Evolutionary conservation across 2,329 filamentous ascomycete genomes (phyloP).

Genomic region (Amylocarpus encephaloides): DNA sequence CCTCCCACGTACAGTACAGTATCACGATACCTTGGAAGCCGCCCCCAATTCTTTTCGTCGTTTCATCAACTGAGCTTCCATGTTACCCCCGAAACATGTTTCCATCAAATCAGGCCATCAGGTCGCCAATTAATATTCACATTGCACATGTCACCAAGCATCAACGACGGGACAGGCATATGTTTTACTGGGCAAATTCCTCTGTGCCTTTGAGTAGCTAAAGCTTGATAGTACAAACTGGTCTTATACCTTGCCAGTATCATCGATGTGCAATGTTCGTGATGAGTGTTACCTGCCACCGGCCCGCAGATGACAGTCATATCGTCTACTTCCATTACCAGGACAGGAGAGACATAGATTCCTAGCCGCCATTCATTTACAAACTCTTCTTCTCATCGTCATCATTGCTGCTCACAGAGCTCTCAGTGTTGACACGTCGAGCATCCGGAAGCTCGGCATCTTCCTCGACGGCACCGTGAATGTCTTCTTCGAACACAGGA

Average conservation of each 20-base stretch:
- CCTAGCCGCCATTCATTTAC: slow-evolving; percentile 13
- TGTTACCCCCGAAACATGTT: no score
- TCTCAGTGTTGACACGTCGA: slow-evolving; percentile 30
- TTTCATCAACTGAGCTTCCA: no score
- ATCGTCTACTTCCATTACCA: slow-evolving; percentile 14
- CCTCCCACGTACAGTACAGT: no score
- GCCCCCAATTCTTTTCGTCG: no score
- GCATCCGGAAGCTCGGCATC: slow-evolving; percentile 22
- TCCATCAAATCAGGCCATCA: not conserved
- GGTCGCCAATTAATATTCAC: not conserved
- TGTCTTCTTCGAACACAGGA: slow-evolving; percentile 82
- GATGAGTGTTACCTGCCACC: slow-evolving; percentile 22
- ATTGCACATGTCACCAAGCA: not conserved
- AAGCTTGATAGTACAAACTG: slow-evolving; percentile 22
- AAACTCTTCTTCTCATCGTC: slow-evolving; percentile 38
- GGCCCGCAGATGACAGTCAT: slow-evolving; percentile 22
- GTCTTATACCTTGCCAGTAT: slow-evolving; percentile 21
- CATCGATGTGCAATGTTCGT: slow-evolving; percentile 18
- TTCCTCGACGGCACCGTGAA: slow-evolving; percentile 56
- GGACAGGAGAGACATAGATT: slow-evolving; percentile 17
- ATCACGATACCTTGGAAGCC: not conserved
- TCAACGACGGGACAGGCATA: not conserved
- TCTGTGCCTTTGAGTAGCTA: slow-evolving; percentile 31
- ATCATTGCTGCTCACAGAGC: slow-evolving; percentile 28
- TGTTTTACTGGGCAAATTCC: slow-evolving; percentile 27